Evolutionary conservation across 129 eudicot genomes (phyloP), one percentile per base, ranked within the genome.

Genomic region (Lactuca saligna): DNA sequence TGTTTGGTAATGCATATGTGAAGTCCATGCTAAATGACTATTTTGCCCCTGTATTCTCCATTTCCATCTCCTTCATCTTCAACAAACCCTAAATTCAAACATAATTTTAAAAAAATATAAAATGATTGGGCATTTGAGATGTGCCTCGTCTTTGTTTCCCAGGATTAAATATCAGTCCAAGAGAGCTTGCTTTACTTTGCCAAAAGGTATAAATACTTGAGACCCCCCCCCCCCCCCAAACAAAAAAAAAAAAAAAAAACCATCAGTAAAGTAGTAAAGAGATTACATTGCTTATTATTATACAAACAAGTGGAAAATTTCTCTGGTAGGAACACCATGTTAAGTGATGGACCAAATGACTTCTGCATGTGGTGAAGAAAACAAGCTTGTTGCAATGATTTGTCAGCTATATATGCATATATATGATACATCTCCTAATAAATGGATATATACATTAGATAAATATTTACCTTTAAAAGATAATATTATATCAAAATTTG

Each of bases 301-400:
- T 73, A 33, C 29, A 16, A 29, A 67, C 64, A 83, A 88, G 93
- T 84, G 17, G 90, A 86, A 62, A 89, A 89, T n/a, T 70, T 85
- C 68, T 65, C 75, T 86, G 31, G 96, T 85, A 69, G 92, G 96
- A 79, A 91, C 96, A 66, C 96, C 92, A 67, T 88, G 96, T 76
- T 92, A 87, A 25, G 96, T 88, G 65, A 88, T 88, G 91, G 96
- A 88, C 66, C 96, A 88, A 78, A 85, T 88, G 96, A 75, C 96
- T 75, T 88, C 89, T 33, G 89, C 96, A 34, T 85, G 91, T 81
- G 96, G 96, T 70, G 96, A 88, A 77, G 83, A 89, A 51, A 83
- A 88, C 77, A 88, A 88, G 65, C 91, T 88, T 67, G 85, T 88
- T 69, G 91, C 96, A 11, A 88, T 85, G 91, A 69, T 88, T 76